These are phyloP conservation scores for Hanseniaspora valbyensis DNA, from an alignment of 805 yeast genomes.

Conservation along the genomic window DNA sequence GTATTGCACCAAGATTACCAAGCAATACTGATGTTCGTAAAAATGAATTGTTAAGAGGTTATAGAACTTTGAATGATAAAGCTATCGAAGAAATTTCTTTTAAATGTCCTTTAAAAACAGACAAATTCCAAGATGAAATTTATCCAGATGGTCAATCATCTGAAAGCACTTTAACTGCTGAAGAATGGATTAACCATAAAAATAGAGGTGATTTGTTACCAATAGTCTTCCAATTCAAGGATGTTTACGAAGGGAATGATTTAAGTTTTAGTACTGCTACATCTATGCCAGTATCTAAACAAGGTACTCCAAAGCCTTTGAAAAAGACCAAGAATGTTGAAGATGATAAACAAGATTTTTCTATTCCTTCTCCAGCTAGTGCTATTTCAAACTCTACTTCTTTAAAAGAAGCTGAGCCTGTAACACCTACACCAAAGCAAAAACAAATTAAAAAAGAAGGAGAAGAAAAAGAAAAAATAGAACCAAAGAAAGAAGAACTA, in stretches of 20 bases:
- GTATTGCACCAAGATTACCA: constrained; percentile 67
- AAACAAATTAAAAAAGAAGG: constrained; percentile 16
- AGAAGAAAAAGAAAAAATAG: background rate
- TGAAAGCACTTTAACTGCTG: constrained; percentile 65
- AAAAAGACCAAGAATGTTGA: constrained; percentile 21
- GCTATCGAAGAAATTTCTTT: constrained; percentile 85
- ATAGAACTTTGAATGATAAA: constrained; percentile 78
- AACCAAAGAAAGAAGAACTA: background rate
- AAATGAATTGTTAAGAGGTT: constrained; percentile 72
- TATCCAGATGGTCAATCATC: constrained; percentile 83
- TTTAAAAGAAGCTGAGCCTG: constrained; percentile 19
- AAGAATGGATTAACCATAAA: constrained; percentile 49
- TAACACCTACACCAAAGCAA: constrained; percentile 21
- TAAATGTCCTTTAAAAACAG: constrained; percentile 87
- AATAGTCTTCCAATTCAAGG: constrained; percentile 59
- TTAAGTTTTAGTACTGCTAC: constrained; percentile 38
- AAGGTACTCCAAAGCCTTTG: constrained; percentile 30
- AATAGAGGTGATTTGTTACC: constrained; percentile 67
- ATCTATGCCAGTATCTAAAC: constrained; percentile 24
- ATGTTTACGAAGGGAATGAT: constrained; percentile 64
- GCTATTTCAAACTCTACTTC: background rate
- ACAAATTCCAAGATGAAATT: constrained; percentile 82
- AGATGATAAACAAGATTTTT: background rate
- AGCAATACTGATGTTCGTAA: constrained; percentile 58
- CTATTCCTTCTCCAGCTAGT: background rate